A percentile compares a stretch with the other conserved stretches of the same genome.
These are phyloP conservation scores for Penicillium nucicola DNA, from an alignment of 495 filamentous ascomycete genomes.

Conservation along the genomic window DNA sequence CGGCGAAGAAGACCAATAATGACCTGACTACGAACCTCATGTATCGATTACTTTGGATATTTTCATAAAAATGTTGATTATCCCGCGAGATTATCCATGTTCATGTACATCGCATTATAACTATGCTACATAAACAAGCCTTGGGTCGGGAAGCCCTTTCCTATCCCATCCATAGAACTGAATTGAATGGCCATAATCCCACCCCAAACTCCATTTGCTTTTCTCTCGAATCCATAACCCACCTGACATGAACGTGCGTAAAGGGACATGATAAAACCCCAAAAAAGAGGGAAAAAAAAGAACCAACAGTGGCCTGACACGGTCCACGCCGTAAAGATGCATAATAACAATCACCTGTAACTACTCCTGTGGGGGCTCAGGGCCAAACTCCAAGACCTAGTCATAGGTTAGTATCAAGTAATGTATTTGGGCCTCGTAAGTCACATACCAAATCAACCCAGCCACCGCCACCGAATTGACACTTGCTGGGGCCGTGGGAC, in stretches of 20 bases:
- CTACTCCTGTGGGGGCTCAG: constrained; percentile 18
- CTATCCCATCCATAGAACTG: constrained; percentile 14
- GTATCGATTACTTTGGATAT: too few relatives aligned
- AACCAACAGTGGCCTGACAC: constrained; percentile 8
- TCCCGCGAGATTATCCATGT: background rate
- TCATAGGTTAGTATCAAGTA: constrained; percentile 1
- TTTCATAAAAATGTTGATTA: too few relatives aligned
- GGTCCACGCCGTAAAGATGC: constrained; percentile 23
- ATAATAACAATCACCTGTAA: constrained; percentile 11
- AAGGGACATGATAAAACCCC: constrained; percentile 17
- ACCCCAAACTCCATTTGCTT: constrained; percentile 25
- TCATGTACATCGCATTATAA: constrained; percentile 25
- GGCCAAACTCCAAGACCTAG: constrained; percentile 27
- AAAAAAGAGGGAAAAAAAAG: constrained; percentile 9
- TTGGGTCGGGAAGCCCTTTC: constrained; percentile 10
- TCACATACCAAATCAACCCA: constrained; percentile 63
- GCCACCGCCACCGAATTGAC: constrained; percentile 70
- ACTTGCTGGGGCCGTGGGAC: constrained; percentile 62
- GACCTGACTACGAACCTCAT: too few relatives aligned
- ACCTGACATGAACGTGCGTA: constrained; percentile 23
- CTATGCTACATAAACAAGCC: constrained; percentile 32
- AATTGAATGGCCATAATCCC: constrained; percentile 18
- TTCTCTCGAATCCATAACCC: constrained; percentile 23
- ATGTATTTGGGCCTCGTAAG: background rate
- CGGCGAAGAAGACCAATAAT: too few relatives aligned